phyloP scores from a whole-genome alignment of 2,329 filamentous ascomycete genomes.

The Rhexocercosporidium sp. region DNA sequence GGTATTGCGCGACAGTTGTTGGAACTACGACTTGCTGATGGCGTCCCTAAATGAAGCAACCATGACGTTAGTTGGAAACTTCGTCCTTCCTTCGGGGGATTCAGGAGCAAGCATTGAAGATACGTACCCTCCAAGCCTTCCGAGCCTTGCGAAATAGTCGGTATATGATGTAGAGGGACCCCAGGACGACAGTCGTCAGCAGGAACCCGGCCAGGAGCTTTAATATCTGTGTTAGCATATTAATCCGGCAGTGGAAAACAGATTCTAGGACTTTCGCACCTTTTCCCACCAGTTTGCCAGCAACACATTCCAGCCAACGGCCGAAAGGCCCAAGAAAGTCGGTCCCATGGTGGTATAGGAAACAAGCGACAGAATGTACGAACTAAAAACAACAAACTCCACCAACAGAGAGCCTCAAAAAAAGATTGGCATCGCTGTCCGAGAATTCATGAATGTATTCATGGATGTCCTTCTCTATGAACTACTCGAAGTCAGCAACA shows the following conservation, averaged over 20 bases:
- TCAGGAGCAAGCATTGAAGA: background rate
- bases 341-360: background rate
- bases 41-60: background rate
- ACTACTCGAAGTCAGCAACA: background rate
- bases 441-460: background rate
- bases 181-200: background rate
- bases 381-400: too few relatives aligned
- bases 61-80: too few relatives aligned
- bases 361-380: constrained; percentile 6
- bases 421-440: background rate
- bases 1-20: background rate
- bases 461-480: background rate
- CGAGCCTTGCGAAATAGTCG: background rate
- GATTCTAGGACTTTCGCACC: background rate
- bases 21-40: constrained; percentile 8
- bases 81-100: too few relatives aligned
- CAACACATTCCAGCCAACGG: constrained; percentile 12
- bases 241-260: background rate
- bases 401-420: background rate
- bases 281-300: constrained; percentile 9
- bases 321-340: constrained; percentile 1
- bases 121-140: background rate
- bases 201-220: background rate
- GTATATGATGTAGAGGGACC: background rate
- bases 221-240: background rate